These are phyloP conservation scores for Panicum hallii DNA, from an alignment of 202 grass and related monocot genomes.

Conservation along the genomic window DNA sequence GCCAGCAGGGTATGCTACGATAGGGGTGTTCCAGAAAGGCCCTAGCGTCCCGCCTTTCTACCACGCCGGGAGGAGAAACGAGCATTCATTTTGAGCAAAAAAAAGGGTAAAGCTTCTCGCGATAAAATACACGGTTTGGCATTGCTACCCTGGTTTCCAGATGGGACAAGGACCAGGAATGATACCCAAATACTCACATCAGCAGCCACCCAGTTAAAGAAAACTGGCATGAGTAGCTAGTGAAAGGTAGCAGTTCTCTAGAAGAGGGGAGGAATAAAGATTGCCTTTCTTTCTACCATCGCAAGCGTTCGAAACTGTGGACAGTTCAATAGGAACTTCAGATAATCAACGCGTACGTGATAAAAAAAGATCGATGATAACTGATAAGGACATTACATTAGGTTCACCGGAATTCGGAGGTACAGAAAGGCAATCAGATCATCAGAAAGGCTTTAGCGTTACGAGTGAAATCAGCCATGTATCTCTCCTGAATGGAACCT, in stretches of 20 bases:
- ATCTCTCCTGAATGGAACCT: not conserved
- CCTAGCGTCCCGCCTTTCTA: constrained; percentile 30
- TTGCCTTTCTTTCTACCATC: not conserved
- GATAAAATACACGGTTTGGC: constrained; percentile 8
- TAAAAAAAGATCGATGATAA: not conserved
- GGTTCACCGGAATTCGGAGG: constrained; percentile 8
- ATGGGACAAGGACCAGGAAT: constrained; percentile 19
- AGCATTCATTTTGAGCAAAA: not conserved
- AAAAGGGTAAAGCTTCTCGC: constrained; percentile 1
- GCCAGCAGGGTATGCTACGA: not conserved
- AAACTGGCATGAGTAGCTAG: not conserved
- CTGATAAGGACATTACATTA: constrained; percentile 28
- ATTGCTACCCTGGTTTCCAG: constrained; percentile 17
- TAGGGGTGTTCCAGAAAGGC: constrained; percentile 31
- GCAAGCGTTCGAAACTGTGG: not conserved
- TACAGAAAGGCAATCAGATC: constrained; percentile 19
- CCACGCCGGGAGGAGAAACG: constrained; percentile 13
- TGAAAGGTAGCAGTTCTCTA: not conserved
- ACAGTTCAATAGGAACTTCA: not conserved
- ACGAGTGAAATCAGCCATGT: constrained; percentile 28
- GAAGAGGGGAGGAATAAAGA: not conserved
- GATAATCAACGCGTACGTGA: not conserved
- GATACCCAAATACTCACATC: not conserved
- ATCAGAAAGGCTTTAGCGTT: constrained; percentile 1
- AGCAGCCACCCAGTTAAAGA: not conserved